Base-by-base conservation (phyloP, 1,284 basidiomycete species). In the Phellinidium pouzarii region DNA sequence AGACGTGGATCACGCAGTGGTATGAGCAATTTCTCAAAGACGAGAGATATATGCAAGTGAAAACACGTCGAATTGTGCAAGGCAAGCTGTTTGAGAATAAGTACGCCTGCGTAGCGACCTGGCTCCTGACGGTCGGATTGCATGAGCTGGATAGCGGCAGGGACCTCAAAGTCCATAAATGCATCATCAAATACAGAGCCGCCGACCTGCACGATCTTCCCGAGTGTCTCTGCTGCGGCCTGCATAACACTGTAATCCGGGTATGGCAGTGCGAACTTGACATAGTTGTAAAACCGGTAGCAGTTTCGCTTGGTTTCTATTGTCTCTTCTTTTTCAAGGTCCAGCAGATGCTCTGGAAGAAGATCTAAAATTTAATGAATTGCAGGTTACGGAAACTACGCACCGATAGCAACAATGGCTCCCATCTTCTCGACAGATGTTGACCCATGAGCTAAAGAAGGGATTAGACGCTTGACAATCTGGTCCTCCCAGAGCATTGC, bases 31-130 rank as follows among this genome's bases (percentile, higher is more conserved):
- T 92, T 93, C 64, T 94, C 91, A 48, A 97, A 84, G 4, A 95
- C 87, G 34, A 89, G 77, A 47, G 80, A 78, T 25, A 96, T 90
- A 66, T 92, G 89, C 1, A 87, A 80, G 62, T 93, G 84, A 66
- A 95, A 94, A 62, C 93, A 86, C 9, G 76, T 82, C 0, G 90
- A 87, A 58, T 87, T 92, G 64, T 93, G 87, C 31, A 82, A 76
- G 1, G 94, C 93, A 44, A 98, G 77, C 66, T 95, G 92, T 68
- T 94, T 93, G 38, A 96, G 71, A 50, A 96, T 87, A 44, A 97
- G 79, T 1, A 91, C 88, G 3, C 89, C 91, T 0, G 88, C 90
- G 64, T 91, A 90, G 57, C 88, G 77, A 6, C 84, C 80, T 34
- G 80, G 74, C 62, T 91, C 89, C 59, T 82, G 82, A 61, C 82